Base-by-base conservation (phyloP, 495 filamentous ascomycete species). In the Daldinia grandis region DNA sequence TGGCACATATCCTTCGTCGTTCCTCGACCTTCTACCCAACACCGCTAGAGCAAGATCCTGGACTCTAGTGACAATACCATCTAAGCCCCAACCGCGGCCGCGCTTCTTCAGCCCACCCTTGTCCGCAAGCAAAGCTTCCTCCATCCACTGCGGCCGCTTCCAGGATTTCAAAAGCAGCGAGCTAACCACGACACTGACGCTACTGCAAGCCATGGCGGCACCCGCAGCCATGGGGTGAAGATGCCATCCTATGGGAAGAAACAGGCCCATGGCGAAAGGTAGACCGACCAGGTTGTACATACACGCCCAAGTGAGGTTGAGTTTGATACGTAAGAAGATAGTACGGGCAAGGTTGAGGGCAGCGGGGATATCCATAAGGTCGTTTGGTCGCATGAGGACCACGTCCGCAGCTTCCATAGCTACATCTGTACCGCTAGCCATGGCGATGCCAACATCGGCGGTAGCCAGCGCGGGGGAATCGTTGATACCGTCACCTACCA, bases 401-500 rank as follows among this genome's bases (percentile, higher is more conserved):
- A 99, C 90, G 72, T 97, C 93, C 2, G 95, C 96, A 4, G 95
- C 95, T 81, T 99, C 95, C 89, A 99, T 95, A 40, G 95, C 95
- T 1, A 99, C 95, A 79, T 99, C 95, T 0, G 95, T 98, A 61
- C 95, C 95, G 0, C 90, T 92, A 17, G 92, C 87, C 76, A 99
- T 91, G 17, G 94, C 93, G 73, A 99, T 97, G 64, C 95, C 95
- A 47, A 98, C 89, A 65, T 94, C 87, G 30, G 95, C 94, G 1
- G 93, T 97, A 15, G 95, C 95, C 2, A 99, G 87, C 1, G 95
- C 95, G 0, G 95, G 95, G 0, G 95, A 98, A 83, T 99, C 95
- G 78, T 99, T 99, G 85, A 99, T 98, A 38, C 95, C 95, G 76
- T 99, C 95, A 58, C 95, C 95, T 24, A 98, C 95, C 95, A 99